These are phyloP conservation scores for Astrothelium subdiscretum DNA, from an alignment of 495 filamentous ascomycete species.

Conservation along the genomic window DNA sequence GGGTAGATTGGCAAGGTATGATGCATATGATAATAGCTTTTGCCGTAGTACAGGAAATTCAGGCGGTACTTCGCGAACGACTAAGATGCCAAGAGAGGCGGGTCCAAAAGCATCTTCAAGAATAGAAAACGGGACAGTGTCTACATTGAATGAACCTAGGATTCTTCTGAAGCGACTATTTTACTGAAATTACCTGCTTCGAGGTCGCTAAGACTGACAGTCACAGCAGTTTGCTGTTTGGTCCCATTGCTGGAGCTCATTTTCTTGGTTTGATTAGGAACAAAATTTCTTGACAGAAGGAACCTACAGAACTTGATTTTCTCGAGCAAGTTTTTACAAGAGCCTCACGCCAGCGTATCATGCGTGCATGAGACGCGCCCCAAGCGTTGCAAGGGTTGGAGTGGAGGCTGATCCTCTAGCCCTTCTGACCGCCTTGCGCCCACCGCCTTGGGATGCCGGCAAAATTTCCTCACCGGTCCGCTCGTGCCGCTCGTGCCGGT, in stretches of 20 bases:
- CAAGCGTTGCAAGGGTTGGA: background rate
- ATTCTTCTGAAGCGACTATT: background rate
- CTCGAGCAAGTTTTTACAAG: background rate
- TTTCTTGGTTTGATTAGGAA: background rate
- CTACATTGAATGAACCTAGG: slow-evolving; percentile 33
- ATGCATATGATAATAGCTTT: slow-evolving; percentile 71
- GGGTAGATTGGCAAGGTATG: slow-evolving; percentile 77
- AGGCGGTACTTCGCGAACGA: slow-evolving; percentile 71
- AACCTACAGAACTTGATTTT: background rate
- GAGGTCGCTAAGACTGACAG: background rate
- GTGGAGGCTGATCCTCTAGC: background rate
- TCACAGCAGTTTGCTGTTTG: background rate
- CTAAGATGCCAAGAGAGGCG: slow-evolving; percentile 79
- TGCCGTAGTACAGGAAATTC: slow-evolving; percentile 58
- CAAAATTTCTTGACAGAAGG: background rate
- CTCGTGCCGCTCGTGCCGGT: too few species aligned
- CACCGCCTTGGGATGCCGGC: background rate
- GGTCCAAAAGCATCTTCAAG: slow-evolving; percentile 86
- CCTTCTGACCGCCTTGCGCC: background rate
- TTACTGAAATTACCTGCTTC: background rate
- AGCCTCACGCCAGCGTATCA: background rate
- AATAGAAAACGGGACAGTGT: slow-evolving; percentile 56
- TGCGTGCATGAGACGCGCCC: background rate
- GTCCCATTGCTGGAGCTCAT: background rate
- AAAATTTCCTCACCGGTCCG: background rate